Conservation (phyloP, 306 rosid species). For the Mimosa pudica region DNA sequence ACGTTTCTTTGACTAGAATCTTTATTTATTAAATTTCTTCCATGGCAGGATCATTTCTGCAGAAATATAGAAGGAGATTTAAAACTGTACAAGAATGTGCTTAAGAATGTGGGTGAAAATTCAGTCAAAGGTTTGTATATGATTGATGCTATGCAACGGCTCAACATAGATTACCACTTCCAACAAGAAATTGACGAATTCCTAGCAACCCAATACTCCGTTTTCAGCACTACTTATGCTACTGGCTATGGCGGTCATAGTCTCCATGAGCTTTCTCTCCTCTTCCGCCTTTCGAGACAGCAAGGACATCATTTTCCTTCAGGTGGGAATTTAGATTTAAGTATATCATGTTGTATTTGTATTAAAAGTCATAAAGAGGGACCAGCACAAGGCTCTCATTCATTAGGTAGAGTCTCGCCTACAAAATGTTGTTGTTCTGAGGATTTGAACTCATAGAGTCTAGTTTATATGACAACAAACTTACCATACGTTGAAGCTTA, state of each 20-base stretch:
- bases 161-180: constrained; percentile 49
- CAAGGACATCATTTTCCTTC: constrained; percentile 37
- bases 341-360: neutral
- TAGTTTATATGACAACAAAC: too few relatives aligned
- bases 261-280: constrained; percentile 39
- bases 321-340: constrained; percentile 5
- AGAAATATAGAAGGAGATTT: constrained; percentile 22
- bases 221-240: neutral
- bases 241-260: neutral
- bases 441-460: too few relatives aligned
- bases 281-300: constrained; percentile 41
- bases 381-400: too few relatives aligned
- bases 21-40: neutral
- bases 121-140: constrained; percentile 30
- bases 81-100: constrained; percentile 29
- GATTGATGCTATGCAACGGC: constrained; percentile 54
- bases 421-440: too few relatives aligned
- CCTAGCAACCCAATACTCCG: constrained; percentile 28
- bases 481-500: too few relatives aligned
- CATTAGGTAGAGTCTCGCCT: too few relatives aligned
- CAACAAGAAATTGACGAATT: constrained; percentile 45
- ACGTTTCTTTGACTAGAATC: too few relatives aligned
- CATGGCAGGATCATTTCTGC: constrained; percentile 31
- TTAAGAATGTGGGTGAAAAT: constrained; percentile 24
- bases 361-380: too few relatives aligned